Evolutionary conservation across 129 eudicot genomes (phyloP), one percentile per base, ranked within the genome.

Genomic region (Escallonia rubra): DNA sequence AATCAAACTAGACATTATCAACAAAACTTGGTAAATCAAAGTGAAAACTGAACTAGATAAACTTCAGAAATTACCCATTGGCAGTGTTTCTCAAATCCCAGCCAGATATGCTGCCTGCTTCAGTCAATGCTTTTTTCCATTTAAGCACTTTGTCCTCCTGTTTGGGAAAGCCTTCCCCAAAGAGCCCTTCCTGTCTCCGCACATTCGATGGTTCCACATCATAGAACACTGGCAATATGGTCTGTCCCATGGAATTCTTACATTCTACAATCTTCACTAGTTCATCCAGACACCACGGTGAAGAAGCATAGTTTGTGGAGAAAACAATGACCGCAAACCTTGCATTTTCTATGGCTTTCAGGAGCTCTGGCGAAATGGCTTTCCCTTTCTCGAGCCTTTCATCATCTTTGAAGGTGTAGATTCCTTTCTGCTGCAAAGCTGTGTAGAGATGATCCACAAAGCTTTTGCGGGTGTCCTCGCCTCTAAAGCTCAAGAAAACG

Each of bases 131-230:
- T 4, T 10, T 12, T 34, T 50, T 61, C 66, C 66, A 61, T 4
- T 5, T 43, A 4, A 9, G 50, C 13, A 61, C 48, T 50, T 41
- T 61, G 3, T 42, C 45, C 9, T 60, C 34, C 5, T 61, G 46
- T 41, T 61, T 61, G 15, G 14, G 12, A 61, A 61, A 61, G 3
- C 11, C 46, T 61, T 34, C 46, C 43, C n/a, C n/a, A 41, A 23
- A 61, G 41, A 13, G 3, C 47, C 65, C 65, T 41, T 10, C 13
- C 15, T 63, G 68, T 45, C 16, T 45, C 54, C 56, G 14, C 16
- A 45, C 68, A 12, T 63, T 5, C 48, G 54, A 61, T 7, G 65
- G 65, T 39, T 61, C 65, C 65, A 61, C 65, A 61, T 61, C 13
- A 11, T 61, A 61, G 65, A 61, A 61, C 5, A 61, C 65, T 3